Evolutionary conservation across 2,329 filamentous ascomycete species (phyloP), one percentile per base, ranked within the genome.

Genomic region (Penicillium expansum): DNA sequence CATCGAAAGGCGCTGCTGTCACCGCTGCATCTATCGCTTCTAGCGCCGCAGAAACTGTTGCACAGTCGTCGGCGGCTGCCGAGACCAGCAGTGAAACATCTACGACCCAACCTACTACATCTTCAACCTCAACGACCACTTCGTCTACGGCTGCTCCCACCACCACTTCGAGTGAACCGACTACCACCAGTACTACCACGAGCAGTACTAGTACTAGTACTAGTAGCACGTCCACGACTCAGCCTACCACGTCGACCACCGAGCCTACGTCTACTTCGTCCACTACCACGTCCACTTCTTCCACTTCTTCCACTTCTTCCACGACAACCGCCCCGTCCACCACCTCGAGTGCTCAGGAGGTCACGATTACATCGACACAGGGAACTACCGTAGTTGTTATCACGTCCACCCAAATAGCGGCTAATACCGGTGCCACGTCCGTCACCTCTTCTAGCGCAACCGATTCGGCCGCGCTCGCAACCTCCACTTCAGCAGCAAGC

Each of bases 201-300:
- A 53, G 50, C 32, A 29, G 27, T 29, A 29, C 27, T 29, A 29
- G 27, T 5, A 24, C 24, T 24, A 61, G 60, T 7, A 59, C 57
- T 20, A 61, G 49, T 24, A 60, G 29, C 33, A 47, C 53, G 16
- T 56, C 66, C 5, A 54, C 68, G 14, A 57, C 63, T 3, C 50
- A 57, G 18, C 35, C 67, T 18, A 58, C 66, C 5, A 48, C 64
- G n/a, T 51, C 62, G 8, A 52, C 55, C 18, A 20, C 62, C 6
- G 48, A 65, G n/a, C 61, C 65, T 43, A 62, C 66, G 4, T 52
- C 73, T 27, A 59, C 60, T 55, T 56, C 66, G 7, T 43, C 59
- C 30, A 43, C 41, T 35, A 10, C 35, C 35, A 18, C 35, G 10
- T 11, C 59, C 30, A 43, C 41, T 35, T 18, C 35, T 29, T 29